A percentile compares a stretch with the other conserved stretches of the same genome.
These are phyloP conservation scores for Sophora flavescens DNA, from an alignment of 306 rosid species.

Conservation along the genomic window DNA sequence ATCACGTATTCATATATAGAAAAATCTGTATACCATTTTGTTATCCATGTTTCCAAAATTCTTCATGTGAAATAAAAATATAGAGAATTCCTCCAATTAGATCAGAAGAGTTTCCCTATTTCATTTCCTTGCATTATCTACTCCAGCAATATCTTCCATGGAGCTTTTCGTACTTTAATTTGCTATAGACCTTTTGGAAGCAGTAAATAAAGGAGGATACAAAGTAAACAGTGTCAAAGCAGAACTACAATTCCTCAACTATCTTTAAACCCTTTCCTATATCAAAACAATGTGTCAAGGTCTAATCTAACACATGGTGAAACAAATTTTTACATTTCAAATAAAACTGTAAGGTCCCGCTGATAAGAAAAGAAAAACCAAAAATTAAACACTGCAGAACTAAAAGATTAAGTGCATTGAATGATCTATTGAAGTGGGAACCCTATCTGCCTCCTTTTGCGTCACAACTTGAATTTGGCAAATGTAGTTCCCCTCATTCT, in stretches of 20 bases:
- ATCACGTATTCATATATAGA: too few species aligned
- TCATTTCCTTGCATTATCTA: too few species aligned
- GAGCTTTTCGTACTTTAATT: too few species aligned
- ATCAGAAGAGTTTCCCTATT: too few species aligned
- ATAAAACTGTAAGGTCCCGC: slow-evolving; percentile 6
- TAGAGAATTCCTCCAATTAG: too few species aligned
- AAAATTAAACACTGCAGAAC: slow-evolving; percentile 15
- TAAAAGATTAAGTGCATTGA: slow-evolving; percentile 32
- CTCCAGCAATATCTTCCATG: too few species aligned
- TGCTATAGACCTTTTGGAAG: too few species aligned
- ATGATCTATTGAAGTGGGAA: slow-evolving; percentile 26
- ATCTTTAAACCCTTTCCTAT: slow-evolving; percentile 12
- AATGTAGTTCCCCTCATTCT: slow-evolving; percentile 41
- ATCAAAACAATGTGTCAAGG: slow-evolving; percentile 32
- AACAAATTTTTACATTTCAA: slow-evolving; percentile 18
- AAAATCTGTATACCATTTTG: too few species aligned
- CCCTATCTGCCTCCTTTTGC: slow-evolving; percentile 34
- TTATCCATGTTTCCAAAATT: too few species aligned
- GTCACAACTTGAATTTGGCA: slow-evolving; percentile 33
- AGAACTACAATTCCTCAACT: neutral
- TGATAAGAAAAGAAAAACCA: slow-evolving; percentile 1
- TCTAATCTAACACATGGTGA: slow-evolving; percentile 19
- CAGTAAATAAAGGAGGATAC: neutral
- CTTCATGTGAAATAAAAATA: too few species aligned
- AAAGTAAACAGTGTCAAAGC: neutral